Evolutionary conservation across 306 rosid species (phyloP), one percentile per base, ranked within the genome.

Genomic region (Pyrus communis): DNA sequence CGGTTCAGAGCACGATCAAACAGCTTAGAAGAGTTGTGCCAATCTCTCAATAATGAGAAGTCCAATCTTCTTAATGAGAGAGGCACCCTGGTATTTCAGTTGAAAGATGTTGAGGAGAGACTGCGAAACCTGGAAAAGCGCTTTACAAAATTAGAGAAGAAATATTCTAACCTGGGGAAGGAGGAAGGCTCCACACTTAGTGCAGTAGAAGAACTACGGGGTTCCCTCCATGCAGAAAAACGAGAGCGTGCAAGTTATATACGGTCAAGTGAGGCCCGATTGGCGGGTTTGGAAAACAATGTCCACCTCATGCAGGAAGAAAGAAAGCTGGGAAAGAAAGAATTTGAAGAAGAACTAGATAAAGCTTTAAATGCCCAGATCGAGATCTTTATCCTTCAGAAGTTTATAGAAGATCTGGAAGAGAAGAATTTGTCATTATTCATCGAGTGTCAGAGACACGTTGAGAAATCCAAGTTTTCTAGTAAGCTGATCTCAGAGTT

Each of bases 301-400:
- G 80, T 92, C 49, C 80, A 80, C 82, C 78, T 79, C 78, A 81
- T 92, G 67, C 89, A 83, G 60, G 91, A 91, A 77, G 97, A 91
- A 79, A 89, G 69, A 23, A 86, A 52, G 63, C 42, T 84, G 82
- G 93, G 96, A 76, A 96, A 88, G 87, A 85, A 55, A 52, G 99
- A 89, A 82, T 91, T 92, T 76, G 99, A 92, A 82, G 88, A 90
- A 80, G 89, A 89, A 66, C 93, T 96, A 12, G 99, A 89, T 61
- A 93, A 84, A 81, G 93, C 99, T 59, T 93, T 92, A 61, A 87
- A 92, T 82, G 93, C 96, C 33, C 98, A 96, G 75, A 89, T 96
- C 67, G 98, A 96, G 92, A 93, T 92, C 86, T 96, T 89, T 80
- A 85, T 96, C 78, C 87, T 91, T 87, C 99, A 93, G 86, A 91